A percentile compares a stretch with the other conserved stretches of the same genome.
Conservation (phyloP, 768 basidiomycete genomes). For the Hirschioporus abietinus region DNA sequence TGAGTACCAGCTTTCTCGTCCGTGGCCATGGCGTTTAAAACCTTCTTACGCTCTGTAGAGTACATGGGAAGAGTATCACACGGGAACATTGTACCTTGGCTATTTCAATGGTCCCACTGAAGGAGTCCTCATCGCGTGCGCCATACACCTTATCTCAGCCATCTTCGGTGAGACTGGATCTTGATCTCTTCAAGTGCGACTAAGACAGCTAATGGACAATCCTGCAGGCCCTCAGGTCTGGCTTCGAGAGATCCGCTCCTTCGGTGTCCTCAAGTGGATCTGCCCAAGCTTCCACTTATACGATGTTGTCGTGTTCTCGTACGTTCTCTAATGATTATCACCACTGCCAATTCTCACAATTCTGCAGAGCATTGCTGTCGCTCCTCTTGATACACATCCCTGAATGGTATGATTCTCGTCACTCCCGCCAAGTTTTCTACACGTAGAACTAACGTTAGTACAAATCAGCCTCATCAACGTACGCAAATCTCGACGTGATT, state of each 20-base stretch:
- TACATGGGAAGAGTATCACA: slow-evolving; percentile 17
- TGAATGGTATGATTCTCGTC: slow-evolving; percentile 7
- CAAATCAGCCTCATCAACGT: slow-evolving; percentile 11
- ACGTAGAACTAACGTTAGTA: neutral
- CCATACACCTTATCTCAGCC: slow-evolving; percentile 12
- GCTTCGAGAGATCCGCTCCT: slow-evolving; percentile 3
- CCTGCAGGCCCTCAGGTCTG: slow-evolving; percentile 10
- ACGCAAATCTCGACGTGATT: neutral
- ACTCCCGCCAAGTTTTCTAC: neutral
- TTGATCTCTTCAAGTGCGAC: neutral
- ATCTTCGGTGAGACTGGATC: slow-evolving; percentile 7
- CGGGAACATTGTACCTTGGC: slow-evolving; percentile 13
- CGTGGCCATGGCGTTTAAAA: neutral
- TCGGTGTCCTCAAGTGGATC: slow-evolving; percentile 2
- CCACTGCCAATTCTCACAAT: neutral
- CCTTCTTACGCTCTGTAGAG: slow-evolving; percentile 3
- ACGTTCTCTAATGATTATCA: neutral
- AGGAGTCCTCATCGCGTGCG: slow-evolving; percentile 13
- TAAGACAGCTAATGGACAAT: neutral
- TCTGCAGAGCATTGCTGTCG: slow-evolving; percentile 8
- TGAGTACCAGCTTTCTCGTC: slow-evolving; percentile 6
- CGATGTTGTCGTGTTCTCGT: slow-evolving; percentile 11
- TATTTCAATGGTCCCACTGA: slow-evolving; percentile 15
- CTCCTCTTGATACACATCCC: slow-evolving; percentile 10
- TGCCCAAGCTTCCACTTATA: neutral